These are phyloP conservation scores for Polygonum maritimum DNA, from an alignment of 148 eudicot species.

Conservation along the genomic window DNA sequence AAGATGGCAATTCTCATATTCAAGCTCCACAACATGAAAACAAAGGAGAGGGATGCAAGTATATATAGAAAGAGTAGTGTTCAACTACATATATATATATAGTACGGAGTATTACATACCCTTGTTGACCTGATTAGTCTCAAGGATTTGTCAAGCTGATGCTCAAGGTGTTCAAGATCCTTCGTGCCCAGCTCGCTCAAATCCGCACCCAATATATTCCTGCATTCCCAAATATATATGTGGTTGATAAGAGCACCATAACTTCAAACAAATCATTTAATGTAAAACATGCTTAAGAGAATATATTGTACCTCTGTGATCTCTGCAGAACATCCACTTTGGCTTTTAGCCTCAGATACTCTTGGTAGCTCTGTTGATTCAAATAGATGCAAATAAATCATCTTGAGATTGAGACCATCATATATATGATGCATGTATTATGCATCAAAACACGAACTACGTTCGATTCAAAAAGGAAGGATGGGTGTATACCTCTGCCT, in stretches of 20 bases:
- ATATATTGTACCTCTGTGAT: conserved; percentile 51
- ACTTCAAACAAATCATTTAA: no score
- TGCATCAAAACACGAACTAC: no score
- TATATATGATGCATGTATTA: no score
- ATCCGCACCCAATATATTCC: conserved; percentile 76
- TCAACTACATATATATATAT: neutral
- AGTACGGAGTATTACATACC: conserved; percentile 23
- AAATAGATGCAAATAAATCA: neutral
- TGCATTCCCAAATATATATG: conserved; percentile 31
- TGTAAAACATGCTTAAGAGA: neutral
- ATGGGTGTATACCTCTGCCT: conserved; percentile 34
- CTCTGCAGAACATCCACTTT: conserved; percentile 63
- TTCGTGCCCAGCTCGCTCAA: conserved; percentile 42
- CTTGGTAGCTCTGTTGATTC: conserved; percentile 51
- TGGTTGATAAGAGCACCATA: neutral
- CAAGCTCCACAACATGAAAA: neutral
- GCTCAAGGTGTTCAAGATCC: conserved; percentile 74
- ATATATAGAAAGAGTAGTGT: no score
- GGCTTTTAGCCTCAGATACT: conserved; percentile 61
- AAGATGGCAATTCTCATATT: neutral
- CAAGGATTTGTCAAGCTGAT: conserved; percentile 57
- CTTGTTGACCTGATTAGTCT: conserved; percentile 62
- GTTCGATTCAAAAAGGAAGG: neutral
- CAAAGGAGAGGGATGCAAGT: neutral
- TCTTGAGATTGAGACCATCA: neutral